These are phyloP conservation scores for Marasmius sp. DNA, from an alignment of 1,284 basidiomycete species.

Conservation along the genomic window DNA sequence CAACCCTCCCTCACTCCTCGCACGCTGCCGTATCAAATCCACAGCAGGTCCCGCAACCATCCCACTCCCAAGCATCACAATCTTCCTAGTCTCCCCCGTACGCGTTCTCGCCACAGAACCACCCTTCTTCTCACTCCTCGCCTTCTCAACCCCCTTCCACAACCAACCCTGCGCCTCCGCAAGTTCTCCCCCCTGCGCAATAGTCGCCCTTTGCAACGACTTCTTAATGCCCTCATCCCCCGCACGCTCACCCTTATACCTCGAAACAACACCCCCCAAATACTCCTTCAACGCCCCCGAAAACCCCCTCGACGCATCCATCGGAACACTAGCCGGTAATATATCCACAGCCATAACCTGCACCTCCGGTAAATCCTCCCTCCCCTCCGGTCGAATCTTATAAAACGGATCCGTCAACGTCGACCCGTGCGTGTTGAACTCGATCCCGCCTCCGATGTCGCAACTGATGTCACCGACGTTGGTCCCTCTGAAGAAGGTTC, in stretches of 20 bases:
- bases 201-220: slow-evolving; percentile 67
- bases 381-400: slow-evolving; percentile 38
- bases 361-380: slow-evolving; percentile 50
- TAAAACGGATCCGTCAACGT: slow-evolving; percentile 80
- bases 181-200: slow-evolving; percentile 64
- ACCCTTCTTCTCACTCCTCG: slow-evolving; percentile 25
- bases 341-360: slow-evolving; percentile 89
- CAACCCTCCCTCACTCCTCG: slow-evolving; percentile 51
- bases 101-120: slow-evolving; percentile 2
- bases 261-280: slow-evolving; percentile 52
- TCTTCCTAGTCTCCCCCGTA: slow-evolving; percentile 53
- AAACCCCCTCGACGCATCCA: slow-evolving; percentile 81
- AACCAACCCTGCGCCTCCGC: slow-evolving; percentile 61
- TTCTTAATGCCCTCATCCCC: slow-evolving; percentile 19
- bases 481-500: slow-evolving; percentile 53
- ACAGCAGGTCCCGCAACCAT: slow-evolving; percentile 90
- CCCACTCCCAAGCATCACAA: slow-evolving; percentile 86
- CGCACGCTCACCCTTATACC: slow-evolving; percentile 27
- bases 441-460: slow-evolving; percentile 79
- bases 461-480: slow-evolving; percentile 87
- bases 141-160: slow-evolving; percentile 46
- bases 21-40: slow-evolving; percentile 51
- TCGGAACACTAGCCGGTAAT: slow-evolving; percentile 78
- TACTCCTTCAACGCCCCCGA: slow-evolving; percentile 69
- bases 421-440: slow-evolving; percentile 75